These are phyloP conservation scores for Leishmania arabica DNA, from an alignment of 208 protist species.

Conservation along the genomic window DNA sequence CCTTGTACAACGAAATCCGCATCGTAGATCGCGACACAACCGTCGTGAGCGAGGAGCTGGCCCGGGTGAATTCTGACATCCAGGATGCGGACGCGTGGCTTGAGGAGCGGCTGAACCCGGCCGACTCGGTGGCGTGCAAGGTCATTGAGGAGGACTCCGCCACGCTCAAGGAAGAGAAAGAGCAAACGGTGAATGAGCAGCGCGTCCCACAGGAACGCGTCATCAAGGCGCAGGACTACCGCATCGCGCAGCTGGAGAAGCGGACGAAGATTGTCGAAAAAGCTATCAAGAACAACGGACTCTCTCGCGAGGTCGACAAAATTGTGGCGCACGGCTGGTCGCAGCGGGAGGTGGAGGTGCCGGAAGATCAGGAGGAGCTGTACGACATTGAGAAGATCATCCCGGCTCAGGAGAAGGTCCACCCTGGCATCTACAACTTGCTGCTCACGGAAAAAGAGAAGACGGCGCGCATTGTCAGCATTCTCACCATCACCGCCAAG, in stretches of 20 bases:
- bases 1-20: conserved; percentile 82
- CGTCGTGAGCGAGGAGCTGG: conserved; percentile 53
- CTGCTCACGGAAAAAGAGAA: conserved; percentile 80
- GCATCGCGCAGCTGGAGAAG: conserved; percentile 73
- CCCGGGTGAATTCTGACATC: conserved; percentile 49
- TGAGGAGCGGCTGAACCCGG: conserved; percentile 36
- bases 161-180: conserved; percentile 54
- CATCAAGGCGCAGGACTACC: conserved; percentile 89
- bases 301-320: conserved; percentile 58
- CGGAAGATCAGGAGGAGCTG: conserved; percentile 48
- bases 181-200: conserved; percentile 54
- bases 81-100: conserved; percentile 56
- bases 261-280: conserved; percentile 66
- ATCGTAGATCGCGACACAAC: conserved; percentile 68
- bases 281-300: conserved; percentile 62
- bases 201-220: conserved; percentile 79
- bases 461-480: conserved; percentile 59
- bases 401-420: conserved; percentile 81
- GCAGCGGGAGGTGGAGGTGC: conserved; percentile 45
- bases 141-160: conserved; percentile 63
- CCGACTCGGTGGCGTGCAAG: conserved; percentile 42
- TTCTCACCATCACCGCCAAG: conserved; percentile 65
- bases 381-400: conserved; percentile 86
- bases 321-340: conserved; percentile 66
- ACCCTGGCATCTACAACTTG: conserved; percentile 86